Conservation (phyloP, 345 rosid genomes). For the Brassica incana region DNA sequence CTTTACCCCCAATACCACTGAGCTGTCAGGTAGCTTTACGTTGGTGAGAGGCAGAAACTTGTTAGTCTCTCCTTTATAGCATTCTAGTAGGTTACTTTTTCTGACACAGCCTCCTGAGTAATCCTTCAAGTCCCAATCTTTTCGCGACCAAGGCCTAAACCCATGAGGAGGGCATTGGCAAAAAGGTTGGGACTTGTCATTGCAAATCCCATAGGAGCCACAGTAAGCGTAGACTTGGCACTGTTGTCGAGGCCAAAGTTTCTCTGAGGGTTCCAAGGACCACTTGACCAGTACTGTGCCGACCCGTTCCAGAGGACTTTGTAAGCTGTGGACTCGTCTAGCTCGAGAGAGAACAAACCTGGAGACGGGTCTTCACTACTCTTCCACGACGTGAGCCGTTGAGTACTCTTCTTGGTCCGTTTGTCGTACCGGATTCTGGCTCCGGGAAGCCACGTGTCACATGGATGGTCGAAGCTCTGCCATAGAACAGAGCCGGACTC, state of each 20-base stretch:
- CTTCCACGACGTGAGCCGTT: conserved; percentile 62
- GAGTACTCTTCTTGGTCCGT: conserved; percentile 33
- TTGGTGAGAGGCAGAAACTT: conserved; percentile 31
- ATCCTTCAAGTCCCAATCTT: conserved; percentile 55
- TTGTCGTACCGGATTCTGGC: conserved; percentile 53
- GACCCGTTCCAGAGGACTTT: conserved; percentile 54
- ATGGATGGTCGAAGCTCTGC: conserved; percentile 77
- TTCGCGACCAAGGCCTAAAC: conserved; percentile 37
- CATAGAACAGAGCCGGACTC: conserved; percentile 40
- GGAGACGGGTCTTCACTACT: conserved; percentile 60
- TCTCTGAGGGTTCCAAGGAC: conserved; percentile 53
- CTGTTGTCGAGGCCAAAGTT: conserved; percentile 47
- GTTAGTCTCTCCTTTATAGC: conserved; percentile 17
- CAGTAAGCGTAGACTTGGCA: conserved; percentile 70
- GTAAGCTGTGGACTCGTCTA: conserved; percentile 53
- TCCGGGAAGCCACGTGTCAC: conserved; percentile 77
- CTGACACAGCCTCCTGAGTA: conserved; percentile 66
- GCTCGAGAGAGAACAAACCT: conserved; percentile 73
- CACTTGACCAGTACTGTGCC: conserved; percentile 58
- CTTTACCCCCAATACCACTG: no score
- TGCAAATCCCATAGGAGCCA: conserved; percentile 69
- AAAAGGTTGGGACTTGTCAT: conserved; percentile 41
- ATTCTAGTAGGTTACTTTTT: conserved; percentile 43
- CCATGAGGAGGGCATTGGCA: conserved; percentile 53
- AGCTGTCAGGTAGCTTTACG: conserved; percentile 20